Evolutionary conservation across 108 stramenopile species (phyloP).

Genomic region (Cyclostephanos invisitatus): DNA sequence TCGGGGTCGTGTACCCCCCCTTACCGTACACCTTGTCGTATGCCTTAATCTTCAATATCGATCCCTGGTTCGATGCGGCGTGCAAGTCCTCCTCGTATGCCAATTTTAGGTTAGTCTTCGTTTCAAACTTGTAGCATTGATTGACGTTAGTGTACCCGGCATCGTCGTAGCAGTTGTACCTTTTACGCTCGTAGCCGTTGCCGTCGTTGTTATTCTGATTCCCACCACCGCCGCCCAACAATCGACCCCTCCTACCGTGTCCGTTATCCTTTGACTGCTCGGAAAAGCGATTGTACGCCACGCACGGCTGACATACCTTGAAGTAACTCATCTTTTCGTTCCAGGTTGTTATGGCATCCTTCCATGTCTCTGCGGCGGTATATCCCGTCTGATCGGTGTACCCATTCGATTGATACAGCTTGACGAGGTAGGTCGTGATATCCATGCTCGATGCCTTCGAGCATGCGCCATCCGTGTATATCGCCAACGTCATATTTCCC

Average conservation of each 20-base stretch:
- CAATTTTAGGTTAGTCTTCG: constrained; percentile 20
- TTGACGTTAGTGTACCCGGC: constrained; percentile 39
- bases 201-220: constrained; percentile 21
- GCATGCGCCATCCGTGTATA: constrained; percentile 29
- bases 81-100: constrained; percentile 17
- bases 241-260: constrained; percentile 2
- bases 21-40: constrained; percentile 16
- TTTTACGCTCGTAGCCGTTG: constrained; percentile 23
- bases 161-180: constrained; percentile 41
- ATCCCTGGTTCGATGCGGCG: constrained; percentile 25
- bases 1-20: constrained; percentile 14
- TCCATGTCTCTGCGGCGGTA: constrained; percentile 4
- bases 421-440: constrained; percentile 14
- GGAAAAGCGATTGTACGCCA: constrained; percentile 27
- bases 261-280: neutral
- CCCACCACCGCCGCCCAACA: neutral
- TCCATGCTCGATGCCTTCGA: constrained; percentile 11
- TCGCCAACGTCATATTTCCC: constrained; percentile 33
- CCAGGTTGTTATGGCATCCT: constrained; percentile 20
- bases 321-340: constrained; percentile 37
- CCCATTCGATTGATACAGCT: constrained; percentile 18
- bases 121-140: constrained; percentile 46
- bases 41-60: constrained; percentile 21
- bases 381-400: constrained; percentile 5
- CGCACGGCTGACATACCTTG: constrained; percentile 44